Conservation (phyloP, 257 asterid genomes). For the Capsicum pubescens region DNA sequence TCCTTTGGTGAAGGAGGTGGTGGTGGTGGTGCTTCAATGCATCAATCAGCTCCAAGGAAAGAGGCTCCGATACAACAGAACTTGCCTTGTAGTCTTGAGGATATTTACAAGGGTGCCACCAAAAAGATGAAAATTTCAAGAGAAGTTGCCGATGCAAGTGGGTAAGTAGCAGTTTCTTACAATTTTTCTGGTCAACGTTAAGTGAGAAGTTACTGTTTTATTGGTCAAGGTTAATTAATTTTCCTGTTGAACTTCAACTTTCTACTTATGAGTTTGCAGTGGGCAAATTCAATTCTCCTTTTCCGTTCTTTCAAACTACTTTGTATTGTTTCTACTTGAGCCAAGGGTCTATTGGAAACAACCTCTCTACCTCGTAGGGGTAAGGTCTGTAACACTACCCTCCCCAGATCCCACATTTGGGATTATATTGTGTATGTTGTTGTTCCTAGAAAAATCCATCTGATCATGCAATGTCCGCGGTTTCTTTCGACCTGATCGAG, state of each 20-base stretch:
- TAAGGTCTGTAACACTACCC: too few species aligned
- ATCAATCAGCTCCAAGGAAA: constrained; percentile 40
- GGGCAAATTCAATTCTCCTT: neutral
- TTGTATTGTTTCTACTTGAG: too few species aligned
- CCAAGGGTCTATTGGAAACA: too few species aligned
- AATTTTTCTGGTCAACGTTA: neutral
- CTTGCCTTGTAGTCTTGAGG: constrained; percentile 53
- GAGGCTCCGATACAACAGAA: constrained; percentile 42
- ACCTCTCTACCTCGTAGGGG: too few species aligned
- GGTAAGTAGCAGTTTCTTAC: constrained; percentile 42
- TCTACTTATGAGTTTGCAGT: neutral
- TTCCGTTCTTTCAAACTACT: too few species aligned
- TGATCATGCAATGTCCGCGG: too few species aligned
- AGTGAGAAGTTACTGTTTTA: too few species aligned
- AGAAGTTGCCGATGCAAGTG: constrained; percentile 45
- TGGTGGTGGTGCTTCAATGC: constrained; percentile 43
- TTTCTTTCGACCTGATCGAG: too few species aligned
- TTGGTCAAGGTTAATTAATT: neutral
- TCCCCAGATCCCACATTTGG: too few species aligned
- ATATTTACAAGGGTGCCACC: constrained; percentile 48
- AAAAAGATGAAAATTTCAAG: constrained; percentile 56
- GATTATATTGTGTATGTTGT: too few species aligned
- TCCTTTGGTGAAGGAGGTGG: constrained; percentile 39
- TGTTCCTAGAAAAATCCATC: too few species aligned
- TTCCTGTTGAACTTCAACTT: neutral